phyloP scores from a whole-genome alignment of 169 alveolate species.

The Eimeria maxima region DNA sequence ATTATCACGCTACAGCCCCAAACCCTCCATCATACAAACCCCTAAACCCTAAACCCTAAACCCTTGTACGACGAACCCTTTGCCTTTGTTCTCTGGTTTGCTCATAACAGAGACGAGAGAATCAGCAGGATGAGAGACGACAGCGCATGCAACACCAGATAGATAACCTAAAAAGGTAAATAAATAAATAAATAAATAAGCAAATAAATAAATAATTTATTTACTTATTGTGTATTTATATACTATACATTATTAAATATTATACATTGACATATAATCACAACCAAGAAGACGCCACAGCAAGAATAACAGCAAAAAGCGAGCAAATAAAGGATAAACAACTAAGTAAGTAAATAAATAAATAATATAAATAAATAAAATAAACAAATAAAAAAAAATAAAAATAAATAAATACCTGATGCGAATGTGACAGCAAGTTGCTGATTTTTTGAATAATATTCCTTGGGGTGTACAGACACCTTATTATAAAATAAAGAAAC shows the following conservation, averaged over 20 bases:
- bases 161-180: constrained; percentile 90
- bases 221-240: neutral
- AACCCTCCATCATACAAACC: constrained; percentile 10
- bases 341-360: too few species aligned
- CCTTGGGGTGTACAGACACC: constrained; percentile 94
- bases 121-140: constrained; percentile 99
- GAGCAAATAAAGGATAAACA: too few species aligned
- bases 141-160: constrained; percentile 98
- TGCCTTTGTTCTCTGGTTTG: constrained; percentile 91
- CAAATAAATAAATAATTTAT: neutral
- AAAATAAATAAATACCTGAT: constrained; percentile 88
- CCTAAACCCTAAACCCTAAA: constrained; percentile 31
- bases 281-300: too few species aligned
- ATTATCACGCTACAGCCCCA: neutral
- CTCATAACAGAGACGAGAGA: constrained; percentile 97
- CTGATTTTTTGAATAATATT: constrained; percentile 93
- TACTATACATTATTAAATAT: neutral
- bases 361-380: too few species aligned
- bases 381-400: neutral
- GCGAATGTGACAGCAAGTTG: constrained; percentile 97
- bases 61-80: constrained; percentile 81
- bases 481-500: constrained; percentile 94
- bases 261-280: neutral
- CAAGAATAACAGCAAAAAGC: too few species aligned
- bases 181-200: neutral